Base-by-base conservation (phyloP, 2,329 filamentous ascomycete genomes). In the Hirsutella thompsonii region DNA sequence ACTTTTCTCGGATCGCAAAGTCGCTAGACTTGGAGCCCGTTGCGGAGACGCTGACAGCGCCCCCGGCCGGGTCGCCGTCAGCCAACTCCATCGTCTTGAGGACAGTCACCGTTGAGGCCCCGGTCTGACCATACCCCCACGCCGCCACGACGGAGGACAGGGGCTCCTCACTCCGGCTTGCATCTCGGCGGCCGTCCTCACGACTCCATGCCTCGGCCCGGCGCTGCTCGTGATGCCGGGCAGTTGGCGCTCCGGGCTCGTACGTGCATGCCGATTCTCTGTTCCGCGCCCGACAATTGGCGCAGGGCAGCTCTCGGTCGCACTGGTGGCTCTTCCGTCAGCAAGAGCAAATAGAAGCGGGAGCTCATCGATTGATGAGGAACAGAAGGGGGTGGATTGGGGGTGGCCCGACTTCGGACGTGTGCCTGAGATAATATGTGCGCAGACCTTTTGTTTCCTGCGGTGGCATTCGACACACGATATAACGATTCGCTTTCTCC, bases 381-480 rank as follows among this genome's bases (percentile, higher is more conserved):
- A 11, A 6, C 23, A 26, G 11, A 11, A 26, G 23, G 23, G 23
- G 23, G 11, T 26, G 6, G 6, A 26, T 6, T 6, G 23, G 23
- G 23, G 23, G 23, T 6, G 23, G 23, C n/a, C n/a, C n/a, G n/a
- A n/a, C n/a, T n/a, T n/a, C n/a, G 23, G 23, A 11, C 6, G 23
- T 26, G 23, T 26, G 23, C 23, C 23, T 26, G 23, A 11, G 11
- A 26, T 26, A 6, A 26, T 26, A 11, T 32, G 23, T 21, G 13
- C 20, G 16, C 52, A 29, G 36, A 71, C 71, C 65, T 76, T 76
- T 52, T 78, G 74, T 52, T 81, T 81, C 44, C 76, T 66, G 45
- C 76, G 64, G 55, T 80, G 76, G 48, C 76, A 81, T 52, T 81
- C 76, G 10, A 69, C 75, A 49, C 76, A 81, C 8, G 74, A 79